These are phyloP conservation scores for Leishmania major DNA, from an alignment of 208 protist genomes.

Conservation along the genomic window DNA sequence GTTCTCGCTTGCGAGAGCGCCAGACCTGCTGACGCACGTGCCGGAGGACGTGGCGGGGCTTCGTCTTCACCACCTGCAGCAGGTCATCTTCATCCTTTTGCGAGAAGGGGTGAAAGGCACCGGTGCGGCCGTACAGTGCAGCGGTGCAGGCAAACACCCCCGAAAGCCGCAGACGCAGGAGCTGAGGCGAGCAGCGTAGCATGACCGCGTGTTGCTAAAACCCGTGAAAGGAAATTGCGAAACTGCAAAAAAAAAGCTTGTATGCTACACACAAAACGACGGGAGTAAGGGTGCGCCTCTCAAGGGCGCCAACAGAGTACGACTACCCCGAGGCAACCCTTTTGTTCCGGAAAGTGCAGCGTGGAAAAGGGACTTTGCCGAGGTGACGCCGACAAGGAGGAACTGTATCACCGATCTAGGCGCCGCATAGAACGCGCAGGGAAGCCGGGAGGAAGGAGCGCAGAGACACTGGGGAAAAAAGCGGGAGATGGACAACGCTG, in stretches of 20 bases:
- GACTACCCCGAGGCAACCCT: not conserved
- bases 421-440: not conserved
- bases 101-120: slow-evolving; percentile 84
- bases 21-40: slow-evolving; percentile 90
- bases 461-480: not conserved
- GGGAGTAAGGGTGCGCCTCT: not conserved
- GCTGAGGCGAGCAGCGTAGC: slow-evolving; percentile 13
- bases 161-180: slow-evolving; percentile 8
- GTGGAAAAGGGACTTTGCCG: not conserved
- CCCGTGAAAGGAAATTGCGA: not conserved
- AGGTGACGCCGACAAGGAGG: not conserved
- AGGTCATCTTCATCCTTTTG: slow-evolving; percentile 88
- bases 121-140: slow-evolving; percentile 7
- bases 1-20: slow-evolving; percentile 82
- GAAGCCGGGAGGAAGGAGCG: not conserved
- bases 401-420: not conserved
- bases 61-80: slow-evolving; percentile 79
- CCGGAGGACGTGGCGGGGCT: slow-evolving; percentile 87
- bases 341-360: too few relatives aligned
- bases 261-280: not conserved
- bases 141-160: slow-evolving; percentile 11
- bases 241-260: not conserved
- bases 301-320: too few relatives aligned
- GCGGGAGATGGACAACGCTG: not conserved
- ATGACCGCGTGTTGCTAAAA: not conserved